Conservation (phyloP, 352 stramenopile genomes). For the Phytophthora cajani region DNA sequence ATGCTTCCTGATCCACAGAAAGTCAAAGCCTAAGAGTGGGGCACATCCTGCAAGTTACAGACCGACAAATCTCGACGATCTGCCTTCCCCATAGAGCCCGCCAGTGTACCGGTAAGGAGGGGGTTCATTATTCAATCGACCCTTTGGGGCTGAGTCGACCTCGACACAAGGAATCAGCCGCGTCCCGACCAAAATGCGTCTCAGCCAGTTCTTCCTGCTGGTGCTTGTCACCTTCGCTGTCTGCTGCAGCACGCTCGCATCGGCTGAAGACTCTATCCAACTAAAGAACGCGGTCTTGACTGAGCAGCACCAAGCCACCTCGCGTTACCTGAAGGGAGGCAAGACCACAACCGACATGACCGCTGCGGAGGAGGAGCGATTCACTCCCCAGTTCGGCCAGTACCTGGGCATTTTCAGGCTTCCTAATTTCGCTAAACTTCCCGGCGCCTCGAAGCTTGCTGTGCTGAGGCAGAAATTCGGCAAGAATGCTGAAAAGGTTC, state of each 20-base stretch:
- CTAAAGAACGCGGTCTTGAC: neutral
- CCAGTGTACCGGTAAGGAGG: no score
- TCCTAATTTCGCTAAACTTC: constrained; percentile 1
- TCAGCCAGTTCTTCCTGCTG: constrained; percentile 6
- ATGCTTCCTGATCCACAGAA: no score
- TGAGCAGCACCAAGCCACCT: neutral
- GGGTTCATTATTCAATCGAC: neutral
- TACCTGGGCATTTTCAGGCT: neutral
- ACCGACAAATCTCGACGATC: no score
- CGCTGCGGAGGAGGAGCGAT: constrained; percentile 1
- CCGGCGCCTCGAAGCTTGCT: neutral
- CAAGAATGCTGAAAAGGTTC: neutral
- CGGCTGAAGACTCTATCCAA: neutral
- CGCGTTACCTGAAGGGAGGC: constrained; percentile 10
- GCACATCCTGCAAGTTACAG: no score
- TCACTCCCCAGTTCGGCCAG: neutral
- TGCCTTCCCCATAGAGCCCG: no score
- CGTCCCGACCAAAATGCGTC: constrained; percentile 4
- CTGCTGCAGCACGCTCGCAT: neutral
- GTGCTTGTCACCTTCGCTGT: constrained; percentile 3
- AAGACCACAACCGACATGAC: neutral
- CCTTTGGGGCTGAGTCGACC: neutral
- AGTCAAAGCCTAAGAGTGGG: no score
- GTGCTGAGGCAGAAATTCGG: constrained; percentile 6
- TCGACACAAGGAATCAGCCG: neutral